Evolutionary conservation across 2,329 filamentous ascomycete genomes (phyloP).

Genomic region (Tolypocladium guangdongense): DNA sequence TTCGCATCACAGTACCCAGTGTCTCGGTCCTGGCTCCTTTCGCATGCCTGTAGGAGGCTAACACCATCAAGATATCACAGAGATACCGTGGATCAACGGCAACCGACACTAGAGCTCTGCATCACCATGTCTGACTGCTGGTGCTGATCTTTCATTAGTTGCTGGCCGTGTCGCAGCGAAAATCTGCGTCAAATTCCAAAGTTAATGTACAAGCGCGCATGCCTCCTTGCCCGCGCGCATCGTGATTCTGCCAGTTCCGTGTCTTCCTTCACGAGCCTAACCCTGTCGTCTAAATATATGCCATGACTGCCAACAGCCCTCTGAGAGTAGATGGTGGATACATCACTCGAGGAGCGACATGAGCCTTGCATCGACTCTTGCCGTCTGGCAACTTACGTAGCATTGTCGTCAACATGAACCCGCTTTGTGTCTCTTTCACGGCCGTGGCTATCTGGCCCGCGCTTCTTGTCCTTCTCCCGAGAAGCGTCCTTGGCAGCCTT

Average conservation of each 20-base stretch:
- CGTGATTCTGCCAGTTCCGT: background rate
- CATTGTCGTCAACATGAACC: conserved; percentile 17
- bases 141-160: background rate
- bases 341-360: background rate
- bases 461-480: conserved; percentile 29
- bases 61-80: background rate
- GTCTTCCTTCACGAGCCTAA: background rate
- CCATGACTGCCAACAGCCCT: background rate
- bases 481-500: conserved; percentile 29
- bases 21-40: too few relatives aligned
- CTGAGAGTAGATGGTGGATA: background rate
- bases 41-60: background rate
- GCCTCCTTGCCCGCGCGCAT: background rate
- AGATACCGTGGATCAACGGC: too few relatives aligned
- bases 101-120: background rate
- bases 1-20: too few relatives aligned
- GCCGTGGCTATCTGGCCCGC: conserved; percentile 19
- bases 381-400: background rate
- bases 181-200: background rate
- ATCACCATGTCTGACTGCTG: background rate
- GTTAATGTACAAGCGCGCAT: background rate
- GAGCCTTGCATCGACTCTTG: background rate
- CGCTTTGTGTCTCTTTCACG: conserved; percentile 23
- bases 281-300: background rate
- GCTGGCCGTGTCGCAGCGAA: background rate